Evolutionary conservation across 116 monocot genomes (phyloP), one percentile per base, ranked within the genome.

Genomic region (Posidonia oceanica): DNA sequence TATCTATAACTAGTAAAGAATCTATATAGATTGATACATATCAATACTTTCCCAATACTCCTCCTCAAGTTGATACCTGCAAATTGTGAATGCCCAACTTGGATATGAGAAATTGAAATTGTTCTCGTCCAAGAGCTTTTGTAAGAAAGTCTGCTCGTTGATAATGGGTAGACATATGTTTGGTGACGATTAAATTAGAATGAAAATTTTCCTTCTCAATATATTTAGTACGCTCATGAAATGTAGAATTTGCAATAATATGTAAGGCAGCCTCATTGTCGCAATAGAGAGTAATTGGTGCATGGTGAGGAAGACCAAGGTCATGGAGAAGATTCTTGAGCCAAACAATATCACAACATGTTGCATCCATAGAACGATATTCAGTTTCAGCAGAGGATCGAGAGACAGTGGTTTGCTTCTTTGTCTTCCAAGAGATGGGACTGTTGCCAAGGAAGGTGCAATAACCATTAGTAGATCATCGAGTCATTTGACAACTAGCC

Each of bases 341-440:
- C 61, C 71, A 61, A 14, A 10, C 39, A 4, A 71, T 4, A 7
- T 71, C 58, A 40, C 0, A 29, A 4, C n/a, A 36, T 3, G 15
- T 6, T 8, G 10, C 14, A 17, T 58, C 40, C 36, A 69, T 69
- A 5, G 69, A 20, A 14, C 54, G 22, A 16, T 69, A 69, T 23
- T 69, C n/a, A 37, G 39, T 58, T 41, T 71, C 58, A 22, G 70
- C 58, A 22, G 70, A 71, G 5, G 70, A 59, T n/a, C 58, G 4
- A n/a, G 70, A 10, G 16, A 71, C 21, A 18, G 10, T 71, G 15
- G 12, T 17, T 59, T 71, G 71, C 41, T 71, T 71, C 61, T 71
- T 71, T 6, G 71, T 22, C 61, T 61, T 48, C 71, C 60, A 61
- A 11, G 71, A 71, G 14, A 62, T 15, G 3, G 71, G 61, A 1